These are phyloP conservation scores for Ehretia macrophylla DNA, from an alignment of 257 asterid species.

Conservation along the genomic window DNA sequence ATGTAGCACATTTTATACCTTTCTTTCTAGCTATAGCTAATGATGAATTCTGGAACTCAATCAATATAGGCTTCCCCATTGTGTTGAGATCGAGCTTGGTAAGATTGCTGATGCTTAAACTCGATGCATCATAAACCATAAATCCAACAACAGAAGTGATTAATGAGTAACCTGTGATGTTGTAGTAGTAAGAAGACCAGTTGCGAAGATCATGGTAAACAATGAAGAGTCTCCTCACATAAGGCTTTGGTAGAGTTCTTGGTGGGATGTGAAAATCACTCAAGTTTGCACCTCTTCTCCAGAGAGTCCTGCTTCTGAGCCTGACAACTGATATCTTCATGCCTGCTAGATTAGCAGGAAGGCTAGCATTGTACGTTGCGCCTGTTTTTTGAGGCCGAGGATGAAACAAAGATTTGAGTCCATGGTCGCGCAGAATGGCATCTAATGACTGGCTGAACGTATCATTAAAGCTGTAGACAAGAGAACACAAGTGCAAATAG, in stretches of 20 bases:
- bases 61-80: conserved; percentile 39
- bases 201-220: conserved; percentile 71
- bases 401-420: conserved; percentile 40
- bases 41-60: conserved; percentile 31
- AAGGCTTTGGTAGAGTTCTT: conserved; percentile 54
- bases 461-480: conserved; percentile 24
- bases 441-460: conserved; percentile 43
- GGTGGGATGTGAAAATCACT: conserved; percentile 57
- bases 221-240: conserved; percentile 52
- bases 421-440: conserved; percentile 51
- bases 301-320: conserved; percentile 62
- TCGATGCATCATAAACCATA: conserved; percentile 53
- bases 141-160: conserved; percentile 63
- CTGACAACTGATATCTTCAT: conserved; percentile 50
- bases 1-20: conserved; percentile 48
- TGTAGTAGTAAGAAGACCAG: conserved; percentile 59
- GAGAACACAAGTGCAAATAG: conserved; percentile 23
- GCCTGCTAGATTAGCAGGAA: conserved; percentile 64
- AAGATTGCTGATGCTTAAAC: conserved; percentile 24
- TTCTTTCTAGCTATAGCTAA: background rate
- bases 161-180: conserved; percentile 52
- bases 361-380: conserved; percentile 48
- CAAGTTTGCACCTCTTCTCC: conserved; percentile 64
- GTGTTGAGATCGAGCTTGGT: conserved; percentile 52
- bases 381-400: conserved; percentile 56